Evolutionary conservation across 148 eudicot genomes (phyloP).

Genomic region (Arbutus unedo): DNA sequence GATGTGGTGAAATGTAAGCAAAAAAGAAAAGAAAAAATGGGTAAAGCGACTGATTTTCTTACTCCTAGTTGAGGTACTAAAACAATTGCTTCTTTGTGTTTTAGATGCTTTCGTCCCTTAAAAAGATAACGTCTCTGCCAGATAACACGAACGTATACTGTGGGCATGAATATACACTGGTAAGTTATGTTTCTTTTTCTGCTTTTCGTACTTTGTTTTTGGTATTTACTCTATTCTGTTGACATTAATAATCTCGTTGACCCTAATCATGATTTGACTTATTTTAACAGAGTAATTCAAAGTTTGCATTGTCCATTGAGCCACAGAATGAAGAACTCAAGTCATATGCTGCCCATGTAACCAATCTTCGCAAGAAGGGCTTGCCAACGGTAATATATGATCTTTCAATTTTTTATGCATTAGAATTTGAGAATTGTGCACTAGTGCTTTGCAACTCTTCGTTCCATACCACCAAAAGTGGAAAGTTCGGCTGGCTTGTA

Average conservation of each 20-base stretch:
- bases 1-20: not conserved
- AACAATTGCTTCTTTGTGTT: constrained; percentile 16
- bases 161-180: constrained; percentile 90
- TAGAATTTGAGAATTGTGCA: not conserved
- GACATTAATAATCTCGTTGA: not conserved
- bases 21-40: not conserved
- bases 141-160: constrained; percentile 80
- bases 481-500: not conserved
- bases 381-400: constrained; percentile 68
- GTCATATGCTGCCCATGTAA: constrained; percentile 62
- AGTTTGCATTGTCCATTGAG: constrained; percentile 85
- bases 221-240: not conserved
- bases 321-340: constrained; percentile 67
- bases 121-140: constrained; percentile 66
- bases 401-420: not conserved
- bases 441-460: not conserved
- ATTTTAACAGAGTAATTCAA: constrained; percentile 74
- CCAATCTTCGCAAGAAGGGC: constrained; percentile 65
- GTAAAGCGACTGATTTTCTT: no score
- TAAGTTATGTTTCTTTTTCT: constrained; percentile 27
- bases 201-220: not conserved
- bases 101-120: constrained; percentile 73
- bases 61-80: not conserved
- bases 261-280: constrained; percentile 13
- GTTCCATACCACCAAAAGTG: not conserved